Conservation (phyloP, 352 stramenopile genomes). For the Halophytophthora batemanensis region DNA sequence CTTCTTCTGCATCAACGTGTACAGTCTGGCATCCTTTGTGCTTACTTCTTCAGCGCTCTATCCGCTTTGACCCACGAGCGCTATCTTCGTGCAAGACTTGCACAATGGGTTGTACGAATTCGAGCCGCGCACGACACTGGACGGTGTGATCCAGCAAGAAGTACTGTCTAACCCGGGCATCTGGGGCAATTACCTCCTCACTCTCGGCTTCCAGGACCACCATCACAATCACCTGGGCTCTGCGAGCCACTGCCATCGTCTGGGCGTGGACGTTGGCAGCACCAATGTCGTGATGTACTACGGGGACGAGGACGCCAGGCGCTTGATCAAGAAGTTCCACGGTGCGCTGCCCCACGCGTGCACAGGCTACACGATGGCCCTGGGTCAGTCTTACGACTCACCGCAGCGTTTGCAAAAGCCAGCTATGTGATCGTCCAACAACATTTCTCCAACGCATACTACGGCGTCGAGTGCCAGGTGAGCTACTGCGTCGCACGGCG, state of each 20-base stretch:
- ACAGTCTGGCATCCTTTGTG: slow-evolving; percentile 14
- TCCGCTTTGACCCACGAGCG: slow-evolving; percentile 1
- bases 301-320: slow-evolving; percentile 6
- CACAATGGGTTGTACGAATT: slow-evolving; percentile 18
- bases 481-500: slow-evolving; percentile 14
- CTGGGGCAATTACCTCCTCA: slow-evolving; percentile 11
- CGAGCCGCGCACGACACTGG: slow-evolving; percentile 1
- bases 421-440: slow-evolving; percentile 24
- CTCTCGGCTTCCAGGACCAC: slow-evolving; percentile 12
- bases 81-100: slow-evolving; percentile 15
- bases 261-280: slow-evolving; percentile 15
- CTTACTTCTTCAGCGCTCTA: slow-evolving; percentile 14
- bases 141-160: slow-evolving; percentile 10
- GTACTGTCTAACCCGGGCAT: slow-evolving; percentile 2
- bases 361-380: slow-evolving; percentile 12
- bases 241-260: slow-evolving; percentile 11
- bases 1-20: slow-evolving; percentile 13
- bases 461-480: slow-evolving; percentile 18
- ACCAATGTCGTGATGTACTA: slow-evolving; percentile 12
- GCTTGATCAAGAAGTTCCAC: slow-evolving; percentile 15
- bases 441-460: slow-evolving; percentile 13
- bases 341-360: slow-evolving; percentile 10
- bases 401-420: slow-evolving; percentile 4
- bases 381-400: slow-evolving; percentile 3
- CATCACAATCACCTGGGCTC: slow-evolving; percentile 6